phyloP scores from a whole-genome alignment of 2,329 filamentous ascomycete genomes.

The Drechslerella dactyloides region DNA sequence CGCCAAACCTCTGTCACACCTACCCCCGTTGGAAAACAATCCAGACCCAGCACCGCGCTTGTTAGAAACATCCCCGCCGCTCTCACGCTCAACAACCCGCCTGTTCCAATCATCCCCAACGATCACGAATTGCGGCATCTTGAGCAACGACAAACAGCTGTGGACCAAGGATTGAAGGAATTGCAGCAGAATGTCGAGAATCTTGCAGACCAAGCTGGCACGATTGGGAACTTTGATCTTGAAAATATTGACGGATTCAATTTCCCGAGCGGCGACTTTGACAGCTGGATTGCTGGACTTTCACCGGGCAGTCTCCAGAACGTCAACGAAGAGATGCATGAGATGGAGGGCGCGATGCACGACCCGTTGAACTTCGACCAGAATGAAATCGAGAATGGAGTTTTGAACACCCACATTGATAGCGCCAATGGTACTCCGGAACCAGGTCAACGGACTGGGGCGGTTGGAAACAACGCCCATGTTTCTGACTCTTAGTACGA shows the following conservation, averaged over 20 bases:
- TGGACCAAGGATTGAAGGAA: constrained; percentile 38
- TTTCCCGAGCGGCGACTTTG: constrained; percentile 30
- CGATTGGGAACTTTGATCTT: constrained; percentile 21
- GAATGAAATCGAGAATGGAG: constrained; percentile 31
- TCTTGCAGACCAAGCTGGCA: constrained; percentile 23
- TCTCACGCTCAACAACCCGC: constrained; percentile 20
- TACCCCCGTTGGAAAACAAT: constrained; percentile 15
- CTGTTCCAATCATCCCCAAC: constrained; percentile 19
- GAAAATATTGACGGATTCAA: constrained; percentile 30
- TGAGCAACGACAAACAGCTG: constrained; percentile 29
- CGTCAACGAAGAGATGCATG: constrained; percentile 34
- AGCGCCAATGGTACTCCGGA: constrained; percentile 41
- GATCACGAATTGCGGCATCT: constrained; percentile 31
- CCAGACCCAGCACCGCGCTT: constrained; percentile 22
- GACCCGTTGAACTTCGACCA: constrained; percentile 29
- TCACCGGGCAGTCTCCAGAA: constrained; percentile 39
- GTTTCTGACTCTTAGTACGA: constrained; percentile 32
- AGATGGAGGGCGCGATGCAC: constrained; percentile 24
- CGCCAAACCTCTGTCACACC: constrained; percentile 38
- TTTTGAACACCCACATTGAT: constrained; percentile 46
- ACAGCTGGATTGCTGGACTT: constrained; percentile 39
- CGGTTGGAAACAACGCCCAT: constrained; percentile 19
- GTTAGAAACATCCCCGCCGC: constrained; percentile 32
- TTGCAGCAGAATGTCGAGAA: constrained; percentile 46
- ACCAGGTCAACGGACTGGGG: constrained; percentile 23